Percentiles rank a stretch among this genome's conserved stretches.
phyloP scores from a whole-genome alignment of 441 rosid species.

The Populus tomentosa region DNA sequence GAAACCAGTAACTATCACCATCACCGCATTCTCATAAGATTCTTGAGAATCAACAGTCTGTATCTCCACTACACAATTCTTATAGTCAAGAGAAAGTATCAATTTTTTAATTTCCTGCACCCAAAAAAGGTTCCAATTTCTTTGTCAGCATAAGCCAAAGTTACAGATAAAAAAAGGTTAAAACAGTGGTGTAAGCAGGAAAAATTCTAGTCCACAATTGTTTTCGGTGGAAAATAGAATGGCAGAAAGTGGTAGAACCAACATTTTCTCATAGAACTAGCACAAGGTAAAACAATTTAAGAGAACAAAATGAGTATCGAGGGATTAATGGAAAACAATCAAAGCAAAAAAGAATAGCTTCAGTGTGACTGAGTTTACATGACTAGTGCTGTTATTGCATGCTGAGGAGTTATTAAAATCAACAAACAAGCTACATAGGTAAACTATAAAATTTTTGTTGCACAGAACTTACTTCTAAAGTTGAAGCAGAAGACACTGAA shows the following conservation, averaged over 20 bases:
- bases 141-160: neutral
- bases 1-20: conserved; percentile 81
- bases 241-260: neutral
- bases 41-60: conserved; percentile 89
- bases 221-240: neutral
- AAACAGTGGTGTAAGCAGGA: neutral
- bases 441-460: neutral
- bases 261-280: neutral
- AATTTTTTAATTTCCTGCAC: conserved; percentile 74
- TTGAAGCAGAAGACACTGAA: conserved; percentile 12
- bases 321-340: neutral
- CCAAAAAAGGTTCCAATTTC: neutral
- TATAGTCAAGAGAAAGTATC: conserved; percentile 70
- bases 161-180: neutral
- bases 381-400: neutral
- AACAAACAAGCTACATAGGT: neutral
- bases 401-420: neutral
- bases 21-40: conserved; percentile 70
- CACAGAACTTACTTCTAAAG: conserved; percentile 21
- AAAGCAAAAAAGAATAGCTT: neutral
- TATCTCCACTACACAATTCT: conserved; percentile 67
- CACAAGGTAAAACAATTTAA: no score
- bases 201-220: neutral
- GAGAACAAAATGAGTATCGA: neutral
- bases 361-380: neutral